phyloP scores from a whole-genome alignment of 257 asterid species.

The Paraleonurus japonicus region DNA sequence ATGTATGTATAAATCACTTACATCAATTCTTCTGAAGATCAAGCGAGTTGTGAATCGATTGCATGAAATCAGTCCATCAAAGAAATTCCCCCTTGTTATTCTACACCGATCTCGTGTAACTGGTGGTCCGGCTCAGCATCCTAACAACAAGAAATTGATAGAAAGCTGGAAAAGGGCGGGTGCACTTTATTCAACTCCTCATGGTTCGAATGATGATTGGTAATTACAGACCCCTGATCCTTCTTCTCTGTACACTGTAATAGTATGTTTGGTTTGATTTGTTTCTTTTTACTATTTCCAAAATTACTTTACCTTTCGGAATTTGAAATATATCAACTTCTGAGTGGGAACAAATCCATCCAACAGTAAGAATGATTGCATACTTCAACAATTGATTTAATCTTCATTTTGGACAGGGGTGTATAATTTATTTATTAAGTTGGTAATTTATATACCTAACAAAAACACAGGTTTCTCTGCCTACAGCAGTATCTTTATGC shows the following conservation, averaged over 20 bases:
- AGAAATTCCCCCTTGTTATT: conserved; percentile 79
- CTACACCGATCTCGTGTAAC: conserved; percentile 73
- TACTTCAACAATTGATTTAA: neutral
- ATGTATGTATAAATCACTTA: conserved; percentile 10
- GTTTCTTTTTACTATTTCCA: neutral
- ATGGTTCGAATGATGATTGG: conserved; percentile 97
- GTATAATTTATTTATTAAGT: neutral
- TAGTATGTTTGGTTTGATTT: neutral
- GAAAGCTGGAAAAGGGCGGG: conserved; percentile 80
- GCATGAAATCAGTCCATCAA: conserved; percentile 58
- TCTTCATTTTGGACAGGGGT: neutral
- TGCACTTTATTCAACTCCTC: conserved; percentile 82
- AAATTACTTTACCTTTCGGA: neutral
- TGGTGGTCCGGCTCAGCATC: conserved; percentile 79
- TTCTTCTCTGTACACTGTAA: neutral
- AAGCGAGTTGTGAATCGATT: conserved; percentile 56
- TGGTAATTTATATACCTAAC: neutral
- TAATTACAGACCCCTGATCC: conserved; percentile 22
- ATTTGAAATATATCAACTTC: conserved; percentile 1
- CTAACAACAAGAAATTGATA: conserved; percentile 67
- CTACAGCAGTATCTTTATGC: neutral
- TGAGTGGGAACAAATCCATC: neutral
- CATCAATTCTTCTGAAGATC: conserved; percentile 41
- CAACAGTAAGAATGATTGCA: neutral
- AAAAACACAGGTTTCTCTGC: neutral